Evolutionary conservation across 805 yeast species (phyloP), one percentile per base, ranked within the genome.

Genomic region (Metschnikowia shivogae): DNA sequence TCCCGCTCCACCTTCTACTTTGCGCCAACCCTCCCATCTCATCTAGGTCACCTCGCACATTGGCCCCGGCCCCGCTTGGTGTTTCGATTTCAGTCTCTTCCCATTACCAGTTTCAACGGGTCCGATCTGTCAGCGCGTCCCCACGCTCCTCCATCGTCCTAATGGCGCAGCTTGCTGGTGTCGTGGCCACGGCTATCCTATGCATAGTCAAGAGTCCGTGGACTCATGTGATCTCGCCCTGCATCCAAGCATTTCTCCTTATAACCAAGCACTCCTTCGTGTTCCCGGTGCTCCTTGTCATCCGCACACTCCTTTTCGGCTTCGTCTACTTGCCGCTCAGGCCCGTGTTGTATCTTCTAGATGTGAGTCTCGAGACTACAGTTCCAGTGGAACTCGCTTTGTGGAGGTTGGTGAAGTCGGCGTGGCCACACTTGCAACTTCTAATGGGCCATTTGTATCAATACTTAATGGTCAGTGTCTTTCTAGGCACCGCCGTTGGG

Each of bases 361-460:
- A 39, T 27, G 45, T 54, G 20, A 27, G 44, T 12, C 40, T 50
- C 34, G 54, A 53, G 40, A 34, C 44, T 1, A 37, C 44, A 33
- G 47, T 44, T 9, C 55, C 55, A 6, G 58, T 54, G 30, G 58
- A 54, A 34, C 34, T 42, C 30, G n/a, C 55, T 8, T 43, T 54
- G 17, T 47, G 31, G 41, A 48, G 49, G 6, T 34, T 54, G 9
- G 34, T 31, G 11, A 27, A 36, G 32, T 36, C 30, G n/a, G 34
- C 43, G 12, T 30, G 34, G 30, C 58, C 58, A 3, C 57, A 54
- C 36, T n/a, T 49, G 13, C 32, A 28, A 11, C 44, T 42, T 20
- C 48, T 54, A 19, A 19, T 45, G 6, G 31, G 42, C 14, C 49
- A 54, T 31, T 42, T 47, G 33, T 29, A 45, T 12, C 58, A 54